These are phyloP conservation scores for Yarrowia yakushimensis DNA, from an alignment of 805 yeast genomes.

Conservation along the genomic window DNA sequence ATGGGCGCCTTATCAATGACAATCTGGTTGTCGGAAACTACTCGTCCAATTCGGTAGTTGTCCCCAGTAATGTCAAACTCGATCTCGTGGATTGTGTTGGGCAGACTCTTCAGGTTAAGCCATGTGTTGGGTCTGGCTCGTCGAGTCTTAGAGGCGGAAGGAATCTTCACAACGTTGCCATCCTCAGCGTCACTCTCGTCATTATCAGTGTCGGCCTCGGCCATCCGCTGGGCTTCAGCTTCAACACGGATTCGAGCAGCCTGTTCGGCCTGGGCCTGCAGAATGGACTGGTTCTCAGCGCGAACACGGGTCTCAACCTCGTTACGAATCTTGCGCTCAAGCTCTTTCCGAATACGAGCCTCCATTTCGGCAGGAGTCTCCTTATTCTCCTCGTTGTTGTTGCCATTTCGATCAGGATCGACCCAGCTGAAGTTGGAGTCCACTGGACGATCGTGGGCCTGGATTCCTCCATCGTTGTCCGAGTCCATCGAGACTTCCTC, in stretches of 20 bases:
- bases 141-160: neutral
- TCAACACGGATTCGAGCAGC: constrained; percentile 17
- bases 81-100: neutral
- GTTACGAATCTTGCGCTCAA: neutral
- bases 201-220: constrained; percentile 12
- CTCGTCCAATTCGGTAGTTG: constrained; percentile 8
- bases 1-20: constrained; percentile 5
- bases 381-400: neutral
- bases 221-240: constrained; percentile 10
- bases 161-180: neutral
- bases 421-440: neutral
- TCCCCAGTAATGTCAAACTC: constrained; percentile 1
- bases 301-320: constrained; percentile 3
- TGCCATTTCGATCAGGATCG: neutral
- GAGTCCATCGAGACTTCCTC: neutral
- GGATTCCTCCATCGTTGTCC: neutral
- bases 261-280: constrained; percentile 15
- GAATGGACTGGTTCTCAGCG: constrained; percentile 12
- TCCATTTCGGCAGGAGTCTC: constrained; percentile 14
- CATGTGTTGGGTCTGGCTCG: neutral
- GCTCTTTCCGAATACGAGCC: constrained; percentile 2
- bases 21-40: neutral
- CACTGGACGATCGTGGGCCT: neutral
- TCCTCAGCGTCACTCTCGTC: constrained; percentile 5
- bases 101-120: constrained; percentile 7